Conservation (phyloP, 352 stramenopile genomes). For the Globisporangium parvum region DNA sequence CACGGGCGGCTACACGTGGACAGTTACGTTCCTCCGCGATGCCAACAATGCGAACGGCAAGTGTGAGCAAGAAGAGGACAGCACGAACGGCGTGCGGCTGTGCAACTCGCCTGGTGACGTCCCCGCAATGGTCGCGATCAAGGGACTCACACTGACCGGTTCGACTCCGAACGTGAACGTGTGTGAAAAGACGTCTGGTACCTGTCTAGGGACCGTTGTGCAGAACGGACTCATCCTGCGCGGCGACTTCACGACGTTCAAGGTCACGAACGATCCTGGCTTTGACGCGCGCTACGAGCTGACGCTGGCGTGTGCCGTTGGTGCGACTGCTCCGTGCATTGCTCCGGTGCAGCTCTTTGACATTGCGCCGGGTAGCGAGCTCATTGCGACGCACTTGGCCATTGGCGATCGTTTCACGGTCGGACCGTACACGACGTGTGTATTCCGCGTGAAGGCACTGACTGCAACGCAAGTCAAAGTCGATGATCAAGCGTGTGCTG, state of each 20-base stretch:
- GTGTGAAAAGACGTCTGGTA: constrained; percentile 18
- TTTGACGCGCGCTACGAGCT: constrained; percentile 37
- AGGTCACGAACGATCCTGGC: constrained; percentile 72
- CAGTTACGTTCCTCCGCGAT: constrained; percentile 92
- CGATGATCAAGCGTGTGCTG: constrained; percentile 18
- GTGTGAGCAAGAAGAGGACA: constrained; percentile 64
- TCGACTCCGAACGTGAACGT: constrained; percentile 24
- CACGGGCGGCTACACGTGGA: constrained; percentile 94
- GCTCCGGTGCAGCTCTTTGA: constrained; percentile 23
- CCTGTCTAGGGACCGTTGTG: constrained; percentile 16
- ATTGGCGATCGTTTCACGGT: constrained; percentile 52
- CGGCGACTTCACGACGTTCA: constrained; percentile 85
- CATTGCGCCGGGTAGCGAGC: constrained; percentile 22
- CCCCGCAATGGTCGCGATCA: constrained; percentile 57
- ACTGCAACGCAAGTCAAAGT: constrained; percentile 32
- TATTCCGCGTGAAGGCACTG: constrained; percentile 43
- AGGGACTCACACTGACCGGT: constrained; percentile 21
- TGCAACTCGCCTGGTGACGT: constrained; percentile 94
- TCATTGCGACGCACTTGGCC: constrained; percentile 27
- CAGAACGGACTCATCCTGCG: constrained; percentile 79
- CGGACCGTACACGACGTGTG: constrained; percentile 34
- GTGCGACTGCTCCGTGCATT: constrained; percentile 16
- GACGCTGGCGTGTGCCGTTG: constrained; percentile 23
- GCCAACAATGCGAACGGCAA: constrained; percentile 57
- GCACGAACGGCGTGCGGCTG: constrained; percentile 30